Percentiles rank a stretch among this genome's conserved stretches.
Conservation (phyloP, 352 stramenopile genomes). For the Globisporangium takayamanum region DNA sequence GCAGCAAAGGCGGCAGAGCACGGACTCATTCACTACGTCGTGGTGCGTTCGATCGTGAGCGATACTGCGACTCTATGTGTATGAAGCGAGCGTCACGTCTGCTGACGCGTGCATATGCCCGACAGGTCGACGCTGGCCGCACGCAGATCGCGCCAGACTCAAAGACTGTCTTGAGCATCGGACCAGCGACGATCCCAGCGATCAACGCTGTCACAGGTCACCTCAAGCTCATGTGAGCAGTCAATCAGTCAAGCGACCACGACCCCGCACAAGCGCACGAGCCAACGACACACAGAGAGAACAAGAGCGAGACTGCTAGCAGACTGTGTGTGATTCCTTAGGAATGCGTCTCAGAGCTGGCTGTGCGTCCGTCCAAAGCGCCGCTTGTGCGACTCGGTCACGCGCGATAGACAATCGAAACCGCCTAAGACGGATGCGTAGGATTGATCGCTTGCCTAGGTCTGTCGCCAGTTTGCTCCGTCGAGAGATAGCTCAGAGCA, state of each 20-base stretch:
- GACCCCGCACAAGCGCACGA: too few species aligned
- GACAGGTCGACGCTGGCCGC: conserved; percentile 65
- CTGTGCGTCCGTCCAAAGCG: too few species aligned
- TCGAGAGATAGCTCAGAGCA: conserved; percentile 27
- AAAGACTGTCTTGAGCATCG: conserved; percentile 83
- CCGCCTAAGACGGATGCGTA: too few species aligned
- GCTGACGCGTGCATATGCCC: neutral
- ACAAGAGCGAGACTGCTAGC: too few species aligned
- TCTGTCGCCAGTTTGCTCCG: neutral
- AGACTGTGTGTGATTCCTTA: too few species aligned
- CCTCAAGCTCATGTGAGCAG: conserved; percentile 78
- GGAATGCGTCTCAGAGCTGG: too few species aligned
- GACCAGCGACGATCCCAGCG: conserved; percentile 54
- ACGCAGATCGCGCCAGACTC: conserved; percentile 82
- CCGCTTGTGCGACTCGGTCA: too few species aligned
- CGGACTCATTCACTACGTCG: conserved; percentile 74
- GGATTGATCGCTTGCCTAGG: too few species aligned
- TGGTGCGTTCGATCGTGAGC: conserved; percentile 32
- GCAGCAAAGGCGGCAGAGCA: conserved; percentile 50
- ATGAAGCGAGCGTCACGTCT: neutral
- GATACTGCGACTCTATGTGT: neutral
- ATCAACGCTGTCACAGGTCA: conserved; percentile 73
- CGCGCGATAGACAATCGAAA: too few species aligned
- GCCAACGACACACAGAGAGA: neutral
- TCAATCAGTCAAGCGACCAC: neutral